phyloP scores from a whole-genome alignment of 352 stramenopile genomes.

The Globisporangium canariense region DNA sequence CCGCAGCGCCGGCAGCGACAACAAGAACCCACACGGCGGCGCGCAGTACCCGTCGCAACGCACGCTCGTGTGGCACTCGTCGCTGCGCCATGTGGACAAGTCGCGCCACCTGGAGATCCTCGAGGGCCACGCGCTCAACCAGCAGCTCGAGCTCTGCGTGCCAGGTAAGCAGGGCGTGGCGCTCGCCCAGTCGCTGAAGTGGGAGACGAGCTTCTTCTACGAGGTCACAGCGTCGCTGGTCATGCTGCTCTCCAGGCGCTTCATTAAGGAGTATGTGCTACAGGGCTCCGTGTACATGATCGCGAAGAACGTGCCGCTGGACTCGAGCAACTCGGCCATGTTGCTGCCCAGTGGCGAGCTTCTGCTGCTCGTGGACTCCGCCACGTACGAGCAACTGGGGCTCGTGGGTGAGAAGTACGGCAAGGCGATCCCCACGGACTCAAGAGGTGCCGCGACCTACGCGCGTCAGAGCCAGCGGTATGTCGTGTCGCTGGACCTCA shows the following conservation, averaged over 20 bases:
- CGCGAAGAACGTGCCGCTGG: slow-evolving; percentile 70
- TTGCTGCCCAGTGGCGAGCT: slow-evolving; percentile 66
- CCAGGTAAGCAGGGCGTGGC: slow-evolving; percentile 28
- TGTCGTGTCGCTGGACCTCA: slow-evolving; percentile 61
- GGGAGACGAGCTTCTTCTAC: slow-evolving; percentile 84
- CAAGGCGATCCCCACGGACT: slow-evolving; percentile 21
- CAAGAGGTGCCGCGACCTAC: slow-evolving; percentile 19
- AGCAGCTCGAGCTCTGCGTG: slow-evolving; percentile 73
- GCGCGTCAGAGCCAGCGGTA: slow-evolving; percentile 43
- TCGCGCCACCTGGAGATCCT: slow-evolving; percentile 52
- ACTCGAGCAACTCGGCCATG: slow-evolving; percentile 58
- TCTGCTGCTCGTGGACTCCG: slow-evolving; percentile 56
- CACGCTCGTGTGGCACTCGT: slow-evolving; percentile 67
- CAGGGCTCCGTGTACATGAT: slow-evolving; percentile 63
- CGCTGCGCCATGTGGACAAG: slow-evolving; percentile 25
- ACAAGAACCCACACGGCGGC: not conserved
- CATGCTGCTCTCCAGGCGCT: slow-evolving; percentile 54
- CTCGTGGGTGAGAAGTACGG: slow-evolving; percentile 68
- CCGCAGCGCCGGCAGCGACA: slow-evolving; percentile 19
- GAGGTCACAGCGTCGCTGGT: slow-evolving; percentile 48
- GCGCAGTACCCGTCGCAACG: slow-evolving; percentile 30
- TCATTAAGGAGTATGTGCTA: slow-evolving; percentile 59
- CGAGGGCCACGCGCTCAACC: slow-evolving; percentile 45
- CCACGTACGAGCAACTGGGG: slow-evolving; percentile 71
- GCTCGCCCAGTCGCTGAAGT: slow-evolving; percentile 53